Conservation (phyloP, 1,284 basidiomycete species). For the Cryptococcus hybrid region DNA sequence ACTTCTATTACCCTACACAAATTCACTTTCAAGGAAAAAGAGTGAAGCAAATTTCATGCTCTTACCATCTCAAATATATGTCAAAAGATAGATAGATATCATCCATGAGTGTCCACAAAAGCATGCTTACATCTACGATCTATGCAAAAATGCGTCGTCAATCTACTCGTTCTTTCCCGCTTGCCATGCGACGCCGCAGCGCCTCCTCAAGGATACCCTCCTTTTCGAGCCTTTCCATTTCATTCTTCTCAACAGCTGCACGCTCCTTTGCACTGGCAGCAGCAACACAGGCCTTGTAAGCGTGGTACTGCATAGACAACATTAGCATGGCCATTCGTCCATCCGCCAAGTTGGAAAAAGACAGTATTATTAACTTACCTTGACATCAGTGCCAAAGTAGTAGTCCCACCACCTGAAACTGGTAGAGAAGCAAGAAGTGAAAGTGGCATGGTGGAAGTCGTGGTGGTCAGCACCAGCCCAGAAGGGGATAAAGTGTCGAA, state of each 20-base stretch:
- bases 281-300: conserved; percentile 64
- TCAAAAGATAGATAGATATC: too few relatives aligned
- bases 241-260: conserved; percentile 52
- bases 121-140: too few relatives aligned
- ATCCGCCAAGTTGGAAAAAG: not conserved
- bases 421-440: conserved; percentile 71
- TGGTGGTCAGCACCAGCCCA: conserved; percentile 99
- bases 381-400: conserved; percentile 79
- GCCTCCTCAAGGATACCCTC: conserved; percentile 69
- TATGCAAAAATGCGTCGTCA: too few relatives aligned
- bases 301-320: conserved; percentile 60
- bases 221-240: conserved; percentile 57
- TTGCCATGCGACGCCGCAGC: too few relatives aligned
- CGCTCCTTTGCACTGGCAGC: conserved; percentile 56
- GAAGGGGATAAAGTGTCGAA: conserved; percentile 91
- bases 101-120: too few relatives aligned
- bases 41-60: too few relatives aligned
- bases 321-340: not conserved
- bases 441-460: conserved; percentile 76
- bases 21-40: too few relatives aligned
- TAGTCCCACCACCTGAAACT: conserved; percentile 91
- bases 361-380: conserved; percentile 17
- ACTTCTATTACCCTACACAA: too few relatives aligned
- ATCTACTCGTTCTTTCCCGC: too few relatives aligned
- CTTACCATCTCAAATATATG: too few relatives aligned